Evolutionary conservation across 352 stramenopile genomes (phyloP), one percentile per base, ranked within the genome.

Genomic region (Phytopythium chamaehyphon): DNA sequence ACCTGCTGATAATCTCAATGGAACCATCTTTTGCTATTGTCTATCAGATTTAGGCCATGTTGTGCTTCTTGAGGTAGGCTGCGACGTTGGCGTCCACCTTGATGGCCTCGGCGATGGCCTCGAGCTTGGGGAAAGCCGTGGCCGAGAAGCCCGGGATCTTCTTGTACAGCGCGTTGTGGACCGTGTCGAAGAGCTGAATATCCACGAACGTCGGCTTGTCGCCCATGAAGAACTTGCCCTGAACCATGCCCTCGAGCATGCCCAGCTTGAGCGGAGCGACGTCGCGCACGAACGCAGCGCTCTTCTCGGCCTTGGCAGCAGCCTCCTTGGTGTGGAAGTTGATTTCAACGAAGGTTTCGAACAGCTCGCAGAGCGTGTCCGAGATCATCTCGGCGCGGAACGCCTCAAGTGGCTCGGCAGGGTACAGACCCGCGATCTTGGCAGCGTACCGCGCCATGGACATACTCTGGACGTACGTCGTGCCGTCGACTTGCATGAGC

Each of bases 361-460:
- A 52, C 19, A 64, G 23, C 23, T 81, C 69, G 15, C 51, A 50
- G 15, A 84, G 45, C 19, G 66, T 62, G 19, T 81, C 71, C 15
- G 62, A 57, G 21, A 75, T 54, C 53, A 64, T 74, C 18, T 87
- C 75, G 11, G 75, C 70, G 22, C 59, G 56, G 24, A 85, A 64
- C 4, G 51, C 64, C 35, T 80, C 50, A 1, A 71, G 23, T 6
- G 66, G 44, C 31, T 83, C 71, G 2, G 57, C 24, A 14, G 75
- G 73, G 63, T 82, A 86, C 8, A 86, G 47, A 19, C 71, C 69
- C n/a, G 26, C 44, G 12, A 86, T 47, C 33, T 62, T 74, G 22
- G 72, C 73, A 6, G 75, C 74, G 49, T 86, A 90, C 11, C 68
- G 64, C 10, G 62, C 64, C 50, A 86, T 82, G 16, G 72, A 68